Percentiles rank a stretch among this genome's conserved stretches.
phyloP scores from a whole-genome alignment of 345 rosid genomes.

The Citrus sinensis region DVS_A1.0 CM039169.1:28544501-28545000 shows the following conservation, averaged over 20 bases:
- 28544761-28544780: neutral
- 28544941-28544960: constrained; percentile 36
- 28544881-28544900: constrained; percentile 28
- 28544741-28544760: constrained; percentile 6
- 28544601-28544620: no score
- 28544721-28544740: constrained; percentile 21
- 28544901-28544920: neutral
- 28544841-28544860: neutral
- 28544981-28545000: constrained; percentile 68
- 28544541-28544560: no score
- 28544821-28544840: no score
- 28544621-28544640: no score
- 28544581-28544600: no score
- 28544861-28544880: neutral
- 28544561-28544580: no score
- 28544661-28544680: no score
- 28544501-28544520: no score
- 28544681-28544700: neutral
- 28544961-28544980: constrained; percentile 73
- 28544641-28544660: no score
- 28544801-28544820: neutral
- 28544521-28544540: no score
- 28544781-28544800: neutral
- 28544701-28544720: neutral
- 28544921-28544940: constrained; percentile 28